These are phyloP conservation scores for Hymenoscyphus infarciens DNA, from an alignment of 2,329 filamentous ascomycete species.

Conservation along the genomic window DNA sequence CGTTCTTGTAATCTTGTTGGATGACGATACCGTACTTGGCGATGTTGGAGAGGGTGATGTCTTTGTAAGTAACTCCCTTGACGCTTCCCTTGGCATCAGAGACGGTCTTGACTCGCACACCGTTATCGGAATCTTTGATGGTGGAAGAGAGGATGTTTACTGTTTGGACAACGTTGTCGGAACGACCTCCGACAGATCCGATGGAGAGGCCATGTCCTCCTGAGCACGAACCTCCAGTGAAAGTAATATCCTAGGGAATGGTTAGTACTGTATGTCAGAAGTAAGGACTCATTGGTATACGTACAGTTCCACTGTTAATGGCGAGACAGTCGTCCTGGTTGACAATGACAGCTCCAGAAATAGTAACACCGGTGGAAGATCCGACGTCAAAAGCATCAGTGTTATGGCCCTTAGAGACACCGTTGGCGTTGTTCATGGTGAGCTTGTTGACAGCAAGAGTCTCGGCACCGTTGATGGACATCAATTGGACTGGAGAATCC, in stretches of 20 bases:
- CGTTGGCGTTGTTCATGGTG: conserved; percentile 55
- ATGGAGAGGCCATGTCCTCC: conserved; percentile 50
- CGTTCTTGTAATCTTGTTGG: conserved; percentile 50
- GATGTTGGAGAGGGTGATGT: conserved; percentile 49
- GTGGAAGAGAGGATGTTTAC: conserved; percentile 48
- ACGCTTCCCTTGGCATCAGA: conserved; percentile 40
- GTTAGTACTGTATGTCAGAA: not conserved
- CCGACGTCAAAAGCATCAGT: conserved; percentile 54
- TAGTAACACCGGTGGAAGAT: conserved; percentile 44
- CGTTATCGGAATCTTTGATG: conserved; percentile 51
- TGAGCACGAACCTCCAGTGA: conserved; percentile 30
- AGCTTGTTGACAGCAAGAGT: conserved; percentile 47
- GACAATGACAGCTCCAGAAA: conserved; percentile 45
- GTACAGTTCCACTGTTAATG: conserved; percentile 49
- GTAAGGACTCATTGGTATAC: not conserved
- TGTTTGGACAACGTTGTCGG: conserved; percentile 50
- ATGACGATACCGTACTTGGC: conserved; percentile 46
- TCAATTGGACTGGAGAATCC: conserved; percentile 53
- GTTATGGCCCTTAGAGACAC: conserved; percentile 47
- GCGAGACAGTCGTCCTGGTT: conserved; percentile 57
- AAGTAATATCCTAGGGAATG: conserved; percentile 22
- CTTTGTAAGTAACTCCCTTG: conserved; percentile 49
- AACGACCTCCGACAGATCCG: conserved; percentile 54
- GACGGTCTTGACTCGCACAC: conserved; percentile 39
- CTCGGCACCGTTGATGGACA: conserved; percentile 44